A percentile compares a stretch with the other conserved stretches of the same genome.
Conservation (phyloP, 371 early-diverging fungal genomes). For the Fennellomyces sp. region DNA sequence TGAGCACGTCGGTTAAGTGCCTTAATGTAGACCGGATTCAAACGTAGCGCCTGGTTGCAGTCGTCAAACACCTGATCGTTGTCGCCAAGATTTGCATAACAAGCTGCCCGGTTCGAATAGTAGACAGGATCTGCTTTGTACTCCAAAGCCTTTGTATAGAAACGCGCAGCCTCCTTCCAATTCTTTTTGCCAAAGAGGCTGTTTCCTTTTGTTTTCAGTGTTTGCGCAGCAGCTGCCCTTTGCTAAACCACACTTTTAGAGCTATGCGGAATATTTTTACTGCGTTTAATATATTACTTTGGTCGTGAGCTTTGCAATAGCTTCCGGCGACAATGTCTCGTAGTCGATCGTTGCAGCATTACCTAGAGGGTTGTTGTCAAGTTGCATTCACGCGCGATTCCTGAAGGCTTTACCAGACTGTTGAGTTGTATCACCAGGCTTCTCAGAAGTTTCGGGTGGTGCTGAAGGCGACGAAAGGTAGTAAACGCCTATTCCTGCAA, state of each 20-base stretch:
- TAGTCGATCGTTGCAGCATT: too few relatives aligned
- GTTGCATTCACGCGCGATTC: too few relatives aligned
- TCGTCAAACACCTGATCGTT: slow-evolving; percentile 77
- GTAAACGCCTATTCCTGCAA: slow-evolving; percentile 70
- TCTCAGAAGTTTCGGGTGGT: slow-evolving; percentile 21
- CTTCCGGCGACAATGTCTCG: background rate
- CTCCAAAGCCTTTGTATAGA: slow-evolving; percentile 88
- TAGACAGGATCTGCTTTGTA: slow-evolving; percentile 81
- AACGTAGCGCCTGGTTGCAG: slow-evolving; percentile 69
- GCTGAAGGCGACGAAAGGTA: slow-evolving; percentile 48
- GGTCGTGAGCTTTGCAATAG: background rate
- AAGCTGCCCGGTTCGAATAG: slow-evolving; percentile 95
- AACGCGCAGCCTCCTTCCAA: slow-evolving; percentile 81
- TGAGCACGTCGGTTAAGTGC: slow-evolving; percentile 84
- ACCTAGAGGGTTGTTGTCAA: too few relatives aligned
- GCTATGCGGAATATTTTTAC: too few relatives aligned
- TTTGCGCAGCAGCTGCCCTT: slow-evolving; percentile 66
- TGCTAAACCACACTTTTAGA: slow-evolving; percentile 33
- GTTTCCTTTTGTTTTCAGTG: slow-evolving; percentile 90
- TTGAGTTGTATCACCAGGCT: slow-evolving; percentile 7
- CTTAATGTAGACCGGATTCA: slow-evolving; percentile 80
- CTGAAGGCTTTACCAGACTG: background rate
- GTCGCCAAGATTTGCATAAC: slow-evolving; percentile 74
- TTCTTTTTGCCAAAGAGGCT: slow-evolving; percentile 79
- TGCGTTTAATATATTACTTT: slow-evolving; percentile 9